These are phyloP conservation scores for Botryosphaeria dothidea DNA, from an alignment of 2,329 filamentous ascomycete species.

Conservation along the genomic window DNA sequence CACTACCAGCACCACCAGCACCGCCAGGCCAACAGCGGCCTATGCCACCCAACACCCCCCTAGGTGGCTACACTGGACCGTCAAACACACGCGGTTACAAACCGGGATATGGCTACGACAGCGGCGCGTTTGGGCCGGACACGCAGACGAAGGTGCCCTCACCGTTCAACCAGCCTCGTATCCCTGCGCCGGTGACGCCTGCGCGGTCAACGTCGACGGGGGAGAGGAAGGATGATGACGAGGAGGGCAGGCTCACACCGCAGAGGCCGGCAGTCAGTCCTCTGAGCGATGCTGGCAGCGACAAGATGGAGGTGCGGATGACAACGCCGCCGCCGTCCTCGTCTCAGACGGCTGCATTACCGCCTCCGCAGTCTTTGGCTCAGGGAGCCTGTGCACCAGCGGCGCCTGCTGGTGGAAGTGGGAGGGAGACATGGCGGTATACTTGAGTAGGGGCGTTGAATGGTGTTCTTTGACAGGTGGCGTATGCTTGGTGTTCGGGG, in stretches of 20 bases:
- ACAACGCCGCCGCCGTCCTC: background rate
- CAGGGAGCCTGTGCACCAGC: too few relatives aligned
- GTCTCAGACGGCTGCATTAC: background rate
- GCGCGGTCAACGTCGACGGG: background rate
- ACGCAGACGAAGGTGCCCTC: slow-evolving; percentile 15
- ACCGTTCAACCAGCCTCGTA: background rate
- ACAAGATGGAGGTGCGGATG: background rate
- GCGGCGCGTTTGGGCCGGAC: slow-evolving; percentile 16
- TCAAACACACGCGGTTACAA: slow-evolving; percentile 19
- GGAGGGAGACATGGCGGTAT: slow-evolving; percentile 22
- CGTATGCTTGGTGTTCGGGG: background rate
- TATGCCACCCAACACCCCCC: background rate
- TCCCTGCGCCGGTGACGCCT: slow-evolving; percentile 8
- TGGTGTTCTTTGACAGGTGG: background rate
- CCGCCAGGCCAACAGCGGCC: background rate
- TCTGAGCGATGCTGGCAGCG: slow-evolving; percentile 18
- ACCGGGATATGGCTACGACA: slow-evolving; percentile 19
- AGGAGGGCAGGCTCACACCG: slow-evolving; percentile 29
- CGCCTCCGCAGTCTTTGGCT: background rate
- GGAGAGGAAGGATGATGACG: slow-evolving; percentile 33
- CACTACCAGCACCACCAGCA: too few relatives aligned
- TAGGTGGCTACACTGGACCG: slow-evolving; percentile 15
- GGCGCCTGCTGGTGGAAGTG: background rate
- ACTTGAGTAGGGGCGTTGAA: background rate
- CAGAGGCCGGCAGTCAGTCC: slow-evolving; percentile 19